Percentiles rank a stretch among this genome's conserved stretches.
These are phyloP conservation scores for Didymella segeticola DNA, from an alignment of 2,329 filamentous ascomycete genomes.

Conservation along the genomic window DNA sequence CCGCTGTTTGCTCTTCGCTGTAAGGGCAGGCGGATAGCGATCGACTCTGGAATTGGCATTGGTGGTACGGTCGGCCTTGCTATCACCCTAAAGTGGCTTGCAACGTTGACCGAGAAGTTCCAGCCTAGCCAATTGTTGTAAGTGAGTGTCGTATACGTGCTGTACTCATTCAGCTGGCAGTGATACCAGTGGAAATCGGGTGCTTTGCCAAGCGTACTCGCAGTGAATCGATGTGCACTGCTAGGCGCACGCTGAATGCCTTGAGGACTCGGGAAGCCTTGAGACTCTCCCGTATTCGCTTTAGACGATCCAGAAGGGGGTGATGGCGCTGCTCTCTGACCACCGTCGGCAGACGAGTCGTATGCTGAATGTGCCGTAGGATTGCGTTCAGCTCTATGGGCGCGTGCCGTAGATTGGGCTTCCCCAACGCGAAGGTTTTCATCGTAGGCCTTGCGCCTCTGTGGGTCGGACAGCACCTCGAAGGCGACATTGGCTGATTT, in stretches of 20 bases:
- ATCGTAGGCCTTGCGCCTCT: background rate
- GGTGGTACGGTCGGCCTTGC: background rate
- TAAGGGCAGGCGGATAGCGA: background rate
- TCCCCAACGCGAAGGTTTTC: background rate
- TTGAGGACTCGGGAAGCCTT: background rate
- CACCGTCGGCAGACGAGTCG: background rate
- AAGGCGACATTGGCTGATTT: slow-evolving; percentile 2
- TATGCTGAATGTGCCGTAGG: background rate
- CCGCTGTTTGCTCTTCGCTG: background rate
- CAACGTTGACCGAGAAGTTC: background rate
- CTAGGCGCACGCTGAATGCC: background rate
- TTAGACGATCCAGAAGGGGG: background rate
- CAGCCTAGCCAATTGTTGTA: slow-evolving; percentile 2
- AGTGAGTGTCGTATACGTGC: background rate
- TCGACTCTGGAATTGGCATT: background rate
- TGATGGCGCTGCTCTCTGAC: background rate
- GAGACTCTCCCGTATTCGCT: background rate
- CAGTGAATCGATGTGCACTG: background rate
- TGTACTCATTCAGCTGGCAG: background rate
- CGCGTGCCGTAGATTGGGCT: background rate
- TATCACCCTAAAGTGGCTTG: background rate
- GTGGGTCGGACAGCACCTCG: background rate
- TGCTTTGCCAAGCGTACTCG: background rate
- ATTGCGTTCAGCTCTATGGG: background rate
- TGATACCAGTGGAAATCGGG: background rate